These are phyloP conservation scores for Jaapia argillacea DNA, from an alignment of 768 basidiomycete genomes.

Conservation along the genomic window DNA sequence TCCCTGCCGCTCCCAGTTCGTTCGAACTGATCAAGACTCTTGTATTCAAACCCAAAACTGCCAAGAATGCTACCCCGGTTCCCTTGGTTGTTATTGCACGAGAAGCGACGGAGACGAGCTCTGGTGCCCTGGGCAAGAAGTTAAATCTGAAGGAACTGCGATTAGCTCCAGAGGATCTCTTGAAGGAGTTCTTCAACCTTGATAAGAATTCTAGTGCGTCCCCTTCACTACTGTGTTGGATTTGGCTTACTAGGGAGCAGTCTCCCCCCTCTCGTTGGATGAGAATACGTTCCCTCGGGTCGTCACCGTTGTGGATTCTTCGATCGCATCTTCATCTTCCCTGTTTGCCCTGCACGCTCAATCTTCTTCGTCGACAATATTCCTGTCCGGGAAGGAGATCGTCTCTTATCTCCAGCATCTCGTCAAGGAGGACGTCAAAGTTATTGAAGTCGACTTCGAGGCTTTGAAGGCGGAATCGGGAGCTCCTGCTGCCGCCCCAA, in stretches of 20 bases:
- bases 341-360: slow-evolving; percentile 69
- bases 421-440: slow-evolving; percentile 52
- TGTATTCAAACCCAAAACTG: slow-evolving; percentile 93
- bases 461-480: slow-evolving; percentile 41
- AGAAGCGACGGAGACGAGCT: slow-evolving; percentile 78
- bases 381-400: slow-evolving; percentile 74
- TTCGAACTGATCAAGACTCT: slow-evolving; percentile 81
- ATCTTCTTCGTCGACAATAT: slow-evolving; percentile 61
- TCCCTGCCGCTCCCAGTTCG: slow-evolving; percentile 37
- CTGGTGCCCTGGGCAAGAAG: slow-evolving; percentile 67
- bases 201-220: slow-evolving; percentile 66
- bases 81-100: slow-evolving; percentile 83
- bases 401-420: slow-evolving; percentile 59
- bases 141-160: slow-evolving; percentile 82
- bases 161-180: slow-evolving; percentile 76
- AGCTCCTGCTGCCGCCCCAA: slow-evolving; percentile 17
- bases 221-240: not conserved
- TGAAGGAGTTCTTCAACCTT: slow-evolving; percentile 74
- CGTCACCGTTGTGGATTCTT: slow-evolving; percentile 65
- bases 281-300: slow-evolving; percentile 57
- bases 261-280: slow-evolving; percentile 73
- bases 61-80: slow-evolving; percentile 76
- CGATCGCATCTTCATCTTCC: slow-evolving; percentile 60
- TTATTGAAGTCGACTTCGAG: slow-evolving; percentile 69
- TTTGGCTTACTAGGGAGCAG: slow-evolving; percentile 25